phyloP scores from a whole-genome alignment of 306 rosid genomes.

The Lithocarpus polystachyus region DNA sequence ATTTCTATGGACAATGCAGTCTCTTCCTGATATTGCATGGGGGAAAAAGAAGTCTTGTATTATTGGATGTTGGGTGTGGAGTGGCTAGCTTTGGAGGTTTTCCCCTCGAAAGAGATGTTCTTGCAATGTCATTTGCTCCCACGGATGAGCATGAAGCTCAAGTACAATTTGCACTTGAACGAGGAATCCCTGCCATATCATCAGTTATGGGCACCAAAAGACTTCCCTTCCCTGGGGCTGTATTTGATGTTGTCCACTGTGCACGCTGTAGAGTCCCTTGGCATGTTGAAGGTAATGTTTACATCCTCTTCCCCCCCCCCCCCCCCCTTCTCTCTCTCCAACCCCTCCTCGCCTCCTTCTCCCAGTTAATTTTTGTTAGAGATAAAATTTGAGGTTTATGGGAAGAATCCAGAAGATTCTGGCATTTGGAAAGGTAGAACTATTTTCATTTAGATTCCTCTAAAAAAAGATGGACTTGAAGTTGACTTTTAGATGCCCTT shows the following conservation, averaged over 20 bases:
- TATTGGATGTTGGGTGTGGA: slow-evolving; percentile 87
- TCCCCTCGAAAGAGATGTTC: slow-evolving; percentile 73
- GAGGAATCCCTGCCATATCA: slow-evolving; percentile 84
- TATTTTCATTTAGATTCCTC: slow-evolving; percentile 2
- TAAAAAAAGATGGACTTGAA: background rate
- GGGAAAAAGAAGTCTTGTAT: slow-evolving; percentile 86
- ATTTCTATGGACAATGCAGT: slow-evolving; percentile 37
- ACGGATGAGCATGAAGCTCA: slow-evolving; percentile 93
- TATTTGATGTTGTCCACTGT: slow-evolving; percentile 83
- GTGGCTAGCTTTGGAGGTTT: slow-evolving; percentile 92
- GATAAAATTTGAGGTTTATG: slow-evolving; percentile 43
- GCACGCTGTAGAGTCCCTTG: slow-evolving; percentile 98
- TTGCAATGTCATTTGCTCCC: slow-evolving; percentile 86
- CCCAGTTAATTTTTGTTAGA: slow-evolving; percentile 2
- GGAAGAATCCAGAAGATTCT: slow-evolving; percentile 61
- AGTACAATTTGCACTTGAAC: slow-evolving; percentile 84
- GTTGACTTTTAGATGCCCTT: slow-evolving; percentile 9
- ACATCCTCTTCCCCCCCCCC: background rate
- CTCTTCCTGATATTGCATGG: slow-evolving; percentile 68
- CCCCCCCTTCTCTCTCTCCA: background rate
- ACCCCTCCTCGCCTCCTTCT: background rate
- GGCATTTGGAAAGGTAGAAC: slow-evolving; percentile 78
- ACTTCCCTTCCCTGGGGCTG: slow-evolving; percentile 69
- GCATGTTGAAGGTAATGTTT: slow-evolving; percentile 72
- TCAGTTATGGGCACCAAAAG: slow-evolving; percentile 83